Evolutionary conservation across 2,329 filamentous ascomycete species (phyloP), one percentile per base, ranked within the genome.

Genomic region (Xylariales sp.): DNA sequence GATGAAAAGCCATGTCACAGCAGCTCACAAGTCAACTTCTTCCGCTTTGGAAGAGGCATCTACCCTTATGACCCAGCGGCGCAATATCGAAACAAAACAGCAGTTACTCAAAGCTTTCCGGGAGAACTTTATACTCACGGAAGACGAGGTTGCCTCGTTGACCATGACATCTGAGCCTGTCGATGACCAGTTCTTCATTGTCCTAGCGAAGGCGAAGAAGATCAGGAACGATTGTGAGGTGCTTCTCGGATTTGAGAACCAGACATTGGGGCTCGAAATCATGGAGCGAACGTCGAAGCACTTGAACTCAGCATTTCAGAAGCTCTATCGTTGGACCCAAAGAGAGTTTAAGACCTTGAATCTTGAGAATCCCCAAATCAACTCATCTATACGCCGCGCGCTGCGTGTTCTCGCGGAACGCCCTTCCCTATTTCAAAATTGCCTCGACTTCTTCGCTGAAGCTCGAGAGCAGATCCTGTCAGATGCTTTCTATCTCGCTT

Each of bases 271-370:
- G 0, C 70, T 94, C 4, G 90, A 97, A 54, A 78, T 97, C 36
- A 90, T 97, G 74, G 91, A 96, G 48, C 81, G 91, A 60, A 91
- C 84, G 42, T 90, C 89, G 0, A 88, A 88, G 45, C 81, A 88
- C 47, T 74, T 98, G 37, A 93, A 95, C 55, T 75, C 83, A 12
- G 91, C 88, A 4, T 98, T 93, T 53, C 91, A 98, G 59, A 98
- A 96, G 59, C 75, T 98, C 3, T 96, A 95, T 64, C 82, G 88
- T 53, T 98, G 91, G 91, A 82, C 95, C 15, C 90, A 96, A 59
- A 82, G 86, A 45, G 89, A 96, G 54, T 94, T 98, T 66, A 95
- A 90, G 61, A 84, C 83, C 0, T 67, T 97, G 38, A 94, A 97
- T 59, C 75, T 97, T 7, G 93, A 98, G 57, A 95, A 94, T 51